Evolutionary conservation across 306 rosid genomes (phyloP), one percentile per base, ranked within the genome.

Genomic region (Dryas octopetala): DNA sequence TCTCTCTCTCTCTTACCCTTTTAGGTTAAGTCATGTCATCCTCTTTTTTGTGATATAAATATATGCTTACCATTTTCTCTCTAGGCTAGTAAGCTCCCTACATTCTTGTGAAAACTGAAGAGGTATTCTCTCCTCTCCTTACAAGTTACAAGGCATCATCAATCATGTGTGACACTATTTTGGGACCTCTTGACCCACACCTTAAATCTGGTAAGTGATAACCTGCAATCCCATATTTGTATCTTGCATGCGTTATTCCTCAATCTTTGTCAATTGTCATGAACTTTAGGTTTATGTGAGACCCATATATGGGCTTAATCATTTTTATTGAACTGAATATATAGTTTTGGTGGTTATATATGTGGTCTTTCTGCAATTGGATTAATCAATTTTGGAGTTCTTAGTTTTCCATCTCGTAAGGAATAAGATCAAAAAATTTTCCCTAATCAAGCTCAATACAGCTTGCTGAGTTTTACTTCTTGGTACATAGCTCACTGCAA

Each of bases 151-250:
- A 76, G 82, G 3, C 38, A 82, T 77, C 38, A 72, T 77, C 45
- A 84, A 88, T 79, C 84, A 89, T 88, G 91, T 79, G 90, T 71
- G 98, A 93, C 86, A 84, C 83, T 40, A 70, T 83, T 83, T 72
- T 93, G 26, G 80, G 54, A 69, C 79, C 85, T 74, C 64, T 49
- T 67, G 91, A 92, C 62, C 87, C 65, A 55, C 84, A 78, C 74
- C 47, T 32, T 47, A 88, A 84, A 81, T 67, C 82, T n/a, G 86
- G 86, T 86, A 73, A 62, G 61, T 59, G 2, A 32, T 32, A 32
- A 32, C 62, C 10, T 32, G 38, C 57, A 52, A 57, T 61, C 3
- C 68, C 9, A 15, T 14, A 13, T 23, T 47, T 60, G 17, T n/a
- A 7, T 74, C 45, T 32, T 62, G 9, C 15, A 43, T 17, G 50